Percentiles rank a stretch among this genome's conserved stretches.
phyloP scores from a whole-genome alignment of 164 flowering plant genomes.

The Hamamelis virginiana region DNA sequence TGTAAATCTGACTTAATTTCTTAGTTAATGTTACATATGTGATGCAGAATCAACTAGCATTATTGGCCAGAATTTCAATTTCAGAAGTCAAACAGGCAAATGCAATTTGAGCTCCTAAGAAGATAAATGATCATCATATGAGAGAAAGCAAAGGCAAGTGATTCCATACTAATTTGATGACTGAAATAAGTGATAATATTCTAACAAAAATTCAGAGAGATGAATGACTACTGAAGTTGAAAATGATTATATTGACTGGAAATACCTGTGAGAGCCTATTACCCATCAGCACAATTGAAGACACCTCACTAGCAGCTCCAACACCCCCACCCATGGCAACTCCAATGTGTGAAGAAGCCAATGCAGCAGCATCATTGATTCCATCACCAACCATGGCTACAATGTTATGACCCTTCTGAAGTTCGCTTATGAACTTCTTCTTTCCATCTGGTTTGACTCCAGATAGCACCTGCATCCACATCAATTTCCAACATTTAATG shows the following conservation, averaged over 20 bases:
- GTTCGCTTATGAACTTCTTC: conserved; percentile 63
- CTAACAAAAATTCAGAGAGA: background rate
- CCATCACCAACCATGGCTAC: conserved; percentile 99
- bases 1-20: too few species aligned
- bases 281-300: conserved; percentile 89
- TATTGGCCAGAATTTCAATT: too few species aligned
- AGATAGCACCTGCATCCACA: conserved; percentile 60
- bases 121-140: too few species aligned
- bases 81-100: too few species aligned
- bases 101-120: too few species aligned
- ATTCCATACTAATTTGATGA: too few species aligned
- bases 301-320: conserved; percentile 97
- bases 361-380: conserved; percentile 97
- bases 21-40: too few species aligned
- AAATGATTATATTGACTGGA: too few species aligned
- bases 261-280: conserved; percentile 85
- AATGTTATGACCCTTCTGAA: conserved; percentile 62
- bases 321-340: conserved; percentile 94
- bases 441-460: conserved; percentile 90
- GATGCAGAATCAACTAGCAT: too few species aligned
- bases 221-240: background rate
- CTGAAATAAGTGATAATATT: background rate
- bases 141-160: too few species aligned
- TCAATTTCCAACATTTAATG: background rate
- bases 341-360: conserved; percentile 87